Percentiles rank a stretch among this genome's conserved stretches.
These are phyloP conservation scores for Boletus nobilissimus DNA, from an alignment of 1,284 basidiomycete species.

Conservation along the genomic window DNA sequence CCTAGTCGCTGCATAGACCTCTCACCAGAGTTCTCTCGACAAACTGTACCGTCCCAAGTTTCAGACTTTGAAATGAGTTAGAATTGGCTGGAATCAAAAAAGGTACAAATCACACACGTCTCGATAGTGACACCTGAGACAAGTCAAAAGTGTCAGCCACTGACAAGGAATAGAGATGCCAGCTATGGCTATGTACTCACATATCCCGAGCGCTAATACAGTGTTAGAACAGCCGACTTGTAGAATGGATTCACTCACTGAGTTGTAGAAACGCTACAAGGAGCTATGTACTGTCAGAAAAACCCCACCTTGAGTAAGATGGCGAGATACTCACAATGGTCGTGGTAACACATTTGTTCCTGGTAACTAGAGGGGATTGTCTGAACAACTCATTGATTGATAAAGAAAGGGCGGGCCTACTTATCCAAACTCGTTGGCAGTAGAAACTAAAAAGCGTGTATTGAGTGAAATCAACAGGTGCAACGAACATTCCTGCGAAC, in stretches of 20 bases:
- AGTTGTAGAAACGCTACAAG: conserved; percentile 11
- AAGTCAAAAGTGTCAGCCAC: background rate
- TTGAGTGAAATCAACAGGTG: background rate
- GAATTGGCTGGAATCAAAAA: background rate
- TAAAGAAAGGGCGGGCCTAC: conserved; percentile 4
- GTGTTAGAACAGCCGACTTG: background rate
- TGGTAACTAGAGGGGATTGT: conserved; percentile 13
- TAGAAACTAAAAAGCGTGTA: conserved; percentile 18
- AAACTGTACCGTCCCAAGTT: conserved; percentile 12
- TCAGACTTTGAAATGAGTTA: conserved; percentile 3
- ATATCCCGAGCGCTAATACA: conserved; percentile 17
- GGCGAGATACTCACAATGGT: conserved; percentile 1
- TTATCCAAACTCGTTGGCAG: conserved; percentile 33
- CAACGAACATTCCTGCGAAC: background rate
- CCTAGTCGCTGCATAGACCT: too few species aligned
- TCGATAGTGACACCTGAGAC: background rate
- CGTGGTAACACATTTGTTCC: background rate
- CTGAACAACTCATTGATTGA: too few species aligned
- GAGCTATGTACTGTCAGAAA: background rate
- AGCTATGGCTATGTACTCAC: conserved; percentile 7
- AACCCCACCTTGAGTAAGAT: background rate
- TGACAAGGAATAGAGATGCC: accelerated
- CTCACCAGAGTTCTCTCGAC: conserved; percentile 21
- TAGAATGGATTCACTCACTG: background rate
- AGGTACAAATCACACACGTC: conserved; percentile 10